These are phyloP conservation scores for Salix caprea DNA, from an alignment of 345 rosid genomes.

Conservation along the genomic window DNA sequence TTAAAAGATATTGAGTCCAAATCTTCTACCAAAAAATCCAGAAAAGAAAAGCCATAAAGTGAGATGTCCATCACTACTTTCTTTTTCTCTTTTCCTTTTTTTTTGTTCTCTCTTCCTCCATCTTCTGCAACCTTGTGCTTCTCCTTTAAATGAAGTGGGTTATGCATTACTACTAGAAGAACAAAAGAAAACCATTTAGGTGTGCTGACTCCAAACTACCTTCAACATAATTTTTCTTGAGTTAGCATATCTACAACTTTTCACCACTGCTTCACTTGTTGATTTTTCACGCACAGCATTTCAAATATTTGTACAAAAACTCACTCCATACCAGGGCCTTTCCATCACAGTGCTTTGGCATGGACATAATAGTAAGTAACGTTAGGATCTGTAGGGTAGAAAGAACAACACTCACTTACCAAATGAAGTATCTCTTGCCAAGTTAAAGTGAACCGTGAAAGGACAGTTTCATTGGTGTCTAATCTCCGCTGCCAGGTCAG, in stretches of 20 bases:
- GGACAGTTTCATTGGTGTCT: slow-evolving; percentile 6
- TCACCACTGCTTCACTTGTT: not conserved
- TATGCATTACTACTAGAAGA: not conserved
- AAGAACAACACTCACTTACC: slow-evolving; percentile 6
- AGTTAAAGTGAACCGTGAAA: slow-evolving; percentile 13
- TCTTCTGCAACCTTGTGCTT: not conserved
- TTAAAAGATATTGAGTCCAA: too few species aligned
- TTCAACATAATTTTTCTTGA: not conserved
- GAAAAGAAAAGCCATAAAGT: not conserved
- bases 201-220: not conserved
- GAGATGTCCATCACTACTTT: not conserved
- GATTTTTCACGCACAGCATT: not conserved
- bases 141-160: not conserved
- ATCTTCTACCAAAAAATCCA: too few species aligned
- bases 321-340: not conserved
- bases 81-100: not conserved
- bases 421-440: slow-evolving; percentile 19
- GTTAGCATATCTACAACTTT: not conserved
- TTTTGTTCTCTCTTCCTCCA: not conserved
- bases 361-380: not conserved
- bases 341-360: not conserved
- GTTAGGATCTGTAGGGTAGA: not conserved
- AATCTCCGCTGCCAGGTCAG: slow-evolving; percentile 32
- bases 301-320: not conserved
- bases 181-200: not conserved